Conservation (phyloP, 257 asterid genomes). For the Marsdenia floribunda region DNA sequence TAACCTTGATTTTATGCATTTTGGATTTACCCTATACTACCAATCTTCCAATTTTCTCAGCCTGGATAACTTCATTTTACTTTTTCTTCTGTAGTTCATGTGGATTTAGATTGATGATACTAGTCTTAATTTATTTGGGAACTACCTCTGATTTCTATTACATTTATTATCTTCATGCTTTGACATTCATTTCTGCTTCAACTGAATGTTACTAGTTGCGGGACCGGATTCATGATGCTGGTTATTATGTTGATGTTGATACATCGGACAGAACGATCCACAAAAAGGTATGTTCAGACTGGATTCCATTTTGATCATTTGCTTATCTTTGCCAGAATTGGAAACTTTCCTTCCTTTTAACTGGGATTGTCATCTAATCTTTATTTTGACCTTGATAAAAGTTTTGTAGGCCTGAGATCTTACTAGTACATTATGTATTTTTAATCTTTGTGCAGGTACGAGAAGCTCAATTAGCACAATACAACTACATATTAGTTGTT, state of each 20-base stretch:
- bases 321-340: background rate
- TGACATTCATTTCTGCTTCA: constrained; percentile 9
- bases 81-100: background rate
- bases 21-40: background rate
- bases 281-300: constrained; percentile 58
- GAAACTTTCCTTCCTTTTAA: background rate
- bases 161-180: background rate
- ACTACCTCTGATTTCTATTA: background rate
- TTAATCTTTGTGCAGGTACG: constrained; percentile 54
- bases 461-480: constrained; percentile 93
- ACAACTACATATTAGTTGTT: constrained; percentile 91
- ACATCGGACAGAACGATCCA: constrained; percentile 80
- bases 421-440: constrained; percentile 8
- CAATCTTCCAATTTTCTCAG: background rate
- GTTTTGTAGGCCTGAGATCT: constrained; percentile 5
- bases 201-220: constrained; percentile 45
- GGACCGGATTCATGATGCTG: constrained; percentile 69
- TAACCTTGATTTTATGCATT: background rate
- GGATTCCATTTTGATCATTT: background rate
- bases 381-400: constrained; percentile 7
- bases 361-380: background rate
- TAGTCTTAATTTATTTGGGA: background rate
- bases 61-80: background rate
- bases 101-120: background rate
- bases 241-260: constrained; percentile 83